Conservation (phyloP, 805 yeast species). For the Lipomyces mesembrius region DNA sequence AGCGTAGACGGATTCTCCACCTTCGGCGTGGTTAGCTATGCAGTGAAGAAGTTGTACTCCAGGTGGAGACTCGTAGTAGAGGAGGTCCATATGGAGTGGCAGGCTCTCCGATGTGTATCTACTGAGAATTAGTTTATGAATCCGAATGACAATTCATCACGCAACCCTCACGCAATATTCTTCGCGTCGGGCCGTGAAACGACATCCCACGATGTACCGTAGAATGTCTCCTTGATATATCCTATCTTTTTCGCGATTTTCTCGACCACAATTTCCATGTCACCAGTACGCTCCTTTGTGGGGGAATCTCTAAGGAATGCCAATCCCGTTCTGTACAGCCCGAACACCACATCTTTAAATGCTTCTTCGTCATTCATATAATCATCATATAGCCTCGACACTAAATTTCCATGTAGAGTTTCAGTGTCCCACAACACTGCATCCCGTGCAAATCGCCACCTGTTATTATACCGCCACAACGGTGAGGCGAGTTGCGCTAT, state of each 20-base stretch:
- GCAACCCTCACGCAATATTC: slow-evolving; percentile 58
- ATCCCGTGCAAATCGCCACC: slow-evolving; percentile 46
- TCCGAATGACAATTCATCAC: background rate
- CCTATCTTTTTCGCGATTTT: slow-evolving; percentile 62
- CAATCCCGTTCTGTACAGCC: slow-evolving; percentile 62
- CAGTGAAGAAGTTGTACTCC: slow-evolving; percentile 74
- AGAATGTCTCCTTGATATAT: slow-evolving; percentile 70
- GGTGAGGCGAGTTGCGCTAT: slow-evolving; percentile 52
- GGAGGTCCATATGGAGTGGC: slow-evolving; percentile 77
- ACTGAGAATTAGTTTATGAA: background rate
- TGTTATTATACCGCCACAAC: slow-evolving; percentile 44
- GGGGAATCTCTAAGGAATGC: slow-evolving; percentile 61
- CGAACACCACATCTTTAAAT: slow-evolving; percentile 51
- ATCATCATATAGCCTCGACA: slow-evolving; percentile 48
- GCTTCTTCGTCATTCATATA: slow-evolving; percentile 48
- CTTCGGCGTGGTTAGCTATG: slow-evolving; percentile 51
- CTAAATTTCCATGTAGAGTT: slow-evolving; percentile 42
- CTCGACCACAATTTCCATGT: slow-evolving; percentile 47
- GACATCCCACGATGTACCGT: slow-evolving; percentile 74
- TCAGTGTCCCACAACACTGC: slow-evolving; percentile 44
- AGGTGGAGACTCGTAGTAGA: slow-evolving; percentile 81
- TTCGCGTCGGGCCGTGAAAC: slow-evolving; percentile 57
- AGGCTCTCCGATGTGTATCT: slow-evolving; percentile 61
- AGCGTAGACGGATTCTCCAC: slow-evolving; percentile 71
- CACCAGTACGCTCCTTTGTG: slow-evolving; percentile 44